Evolutionary conservation across 2,329 filamentous ascomycete genomes (phyloP), one percentile per base, ranked within the genome.

Genomic region (Lachnellula hyalina): DNA sequence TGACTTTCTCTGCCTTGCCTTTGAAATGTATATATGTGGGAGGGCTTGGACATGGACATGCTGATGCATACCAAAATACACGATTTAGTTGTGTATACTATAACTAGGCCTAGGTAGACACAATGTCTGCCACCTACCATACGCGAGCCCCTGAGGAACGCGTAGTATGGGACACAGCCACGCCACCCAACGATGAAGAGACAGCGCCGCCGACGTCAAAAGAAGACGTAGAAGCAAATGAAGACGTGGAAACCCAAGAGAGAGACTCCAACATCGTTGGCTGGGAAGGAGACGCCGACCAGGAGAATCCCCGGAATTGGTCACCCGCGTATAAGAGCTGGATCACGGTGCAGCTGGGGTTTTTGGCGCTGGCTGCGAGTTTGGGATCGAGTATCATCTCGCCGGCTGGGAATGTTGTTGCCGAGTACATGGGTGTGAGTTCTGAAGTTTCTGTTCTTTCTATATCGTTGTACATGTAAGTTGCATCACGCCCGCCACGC

Each of bases 251-350:
- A 11, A 52, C 23, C 12, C 21, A 21, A 21, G 21, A 21, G 15
- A 57, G 58, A 40, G n/a, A 96, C 95, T 58, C 91, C 93, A 67
- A 96, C 96, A 52, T 96, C 89, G 0, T 95, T 89, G 68, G 76
- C 28, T 81, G 79, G 65, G 56, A 71, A 38, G 60, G 59, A 15
- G 45, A 58, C 1, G 62, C 67, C 57, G 74, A 77, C 55, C 65
- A 63, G 7, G 64, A 66, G 7, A 78, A 81, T 55, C 79, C 79
- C 0, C 70, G 72, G 48, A 78, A 78, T 57, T 81, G 73, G 70
- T 66, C 67, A 0, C 61, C 65, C 5, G 44, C 48, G 3, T 74
- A 75, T 57, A 79, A 79, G 63, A 70, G 67, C 46, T 77, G 72
- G 68, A 68, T 80, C 49, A 79, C 77, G 0, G 69, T 78, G 17